phyloP scores from a whole-genome alignment of 352 stramenopile genomes.

The Peronospora farinosa region DNA sequence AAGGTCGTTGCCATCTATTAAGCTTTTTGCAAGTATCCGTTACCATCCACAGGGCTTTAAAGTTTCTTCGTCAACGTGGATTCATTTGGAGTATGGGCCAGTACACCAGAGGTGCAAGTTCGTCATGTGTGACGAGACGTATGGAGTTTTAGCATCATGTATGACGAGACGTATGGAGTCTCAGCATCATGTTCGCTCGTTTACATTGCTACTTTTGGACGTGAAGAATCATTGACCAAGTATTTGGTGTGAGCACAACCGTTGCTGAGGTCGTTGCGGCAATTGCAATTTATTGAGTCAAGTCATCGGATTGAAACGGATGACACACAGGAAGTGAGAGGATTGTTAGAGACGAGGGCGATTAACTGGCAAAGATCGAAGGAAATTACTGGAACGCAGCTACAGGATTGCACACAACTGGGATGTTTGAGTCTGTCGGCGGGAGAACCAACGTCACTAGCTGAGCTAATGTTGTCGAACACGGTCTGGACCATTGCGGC shows the following conservation, averaged over 20 bases:
- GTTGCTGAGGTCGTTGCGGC: conserved; percentile 48
- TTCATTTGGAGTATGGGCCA: too few relatives aligned
- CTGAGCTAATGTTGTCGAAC: conserved; percentile 61
- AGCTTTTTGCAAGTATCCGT: too few relatives aligned
- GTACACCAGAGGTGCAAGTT: conserved; percentile 71
- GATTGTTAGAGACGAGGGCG: conserved; percentile 52
- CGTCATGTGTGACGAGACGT: conserved; percentile 79
- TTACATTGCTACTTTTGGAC: conserved; percentile 73
- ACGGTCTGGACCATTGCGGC: conserved; percentile 77
- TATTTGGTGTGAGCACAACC: conserved; percentile 68
- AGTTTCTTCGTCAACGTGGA: too few relatives aligned
- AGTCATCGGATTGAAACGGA: conserved; percentile 62
- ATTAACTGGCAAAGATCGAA: conserved; percentile 80
- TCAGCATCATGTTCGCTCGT: conserved; percentile 64
- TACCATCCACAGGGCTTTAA: too few relatives aligned
- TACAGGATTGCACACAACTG: conserved; percentile 65
- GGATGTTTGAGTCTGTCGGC: conserved; percentile 71
- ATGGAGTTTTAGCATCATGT: too few relatives aligned
- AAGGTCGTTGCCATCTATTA: too few relatives aligned
- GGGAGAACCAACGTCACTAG: conserved; percentile 46
- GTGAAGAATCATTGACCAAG: conserved; percentile 63
- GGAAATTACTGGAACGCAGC: conserved; percentile 53
- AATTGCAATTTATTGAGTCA: conserved; percentile 61
- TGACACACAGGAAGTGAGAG: conserved; percentile 62
- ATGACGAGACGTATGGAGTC: conserved; percentile 72